These are phyloP conservation scores for Pseudocercospora eumusae DNA, from an alignment of 2,329 filamentous ascomycete species.

Conservation along the genomic window DNA sequence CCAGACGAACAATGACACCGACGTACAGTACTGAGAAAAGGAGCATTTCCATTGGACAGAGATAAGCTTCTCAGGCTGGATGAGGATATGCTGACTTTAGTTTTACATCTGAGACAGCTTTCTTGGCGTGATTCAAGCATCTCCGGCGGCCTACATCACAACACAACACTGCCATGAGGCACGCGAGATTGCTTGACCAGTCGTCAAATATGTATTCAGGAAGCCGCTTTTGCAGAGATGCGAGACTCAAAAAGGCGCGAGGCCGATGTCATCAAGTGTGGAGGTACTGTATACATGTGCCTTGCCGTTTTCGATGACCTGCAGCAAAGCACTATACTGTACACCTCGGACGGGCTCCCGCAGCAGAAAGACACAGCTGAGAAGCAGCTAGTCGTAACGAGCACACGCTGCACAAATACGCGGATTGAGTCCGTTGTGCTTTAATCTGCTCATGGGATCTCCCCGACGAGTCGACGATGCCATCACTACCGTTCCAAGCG, in stretches of 20 bases:
- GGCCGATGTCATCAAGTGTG: not conserved
- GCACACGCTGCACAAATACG: not conserved
- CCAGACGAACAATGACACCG: not conserved
- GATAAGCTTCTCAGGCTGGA: slow-evolving; percentile 8
- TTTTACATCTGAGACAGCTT: not conserved
- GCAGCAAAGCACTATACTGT: not conserved
- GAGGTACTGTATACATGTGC: not conserved
- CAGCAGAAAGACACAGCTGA: not conserved
- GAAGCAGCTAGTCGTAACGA: slow-evolving; percentile 1
- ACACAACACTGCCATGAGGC: not conserved
- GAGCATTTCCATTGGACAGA: not conserved
- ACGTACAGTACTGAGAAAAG: not conserved
- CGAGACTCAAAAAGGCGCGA: not conserved
- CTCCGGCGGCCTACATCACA: no score
- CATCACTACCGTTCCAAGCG: not conserved
- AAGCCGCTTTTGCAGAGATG: no score
- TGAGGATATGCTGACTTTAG: no score
- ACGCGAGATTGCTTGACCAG: not conserved
- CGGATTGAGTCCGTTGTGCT: not conserved
- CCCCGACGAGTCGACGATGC: not conserved
- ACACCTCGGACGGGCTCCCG: not conserved
- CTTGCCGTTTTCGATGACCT: not conserved
- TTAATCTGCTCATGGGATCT: not conserved
- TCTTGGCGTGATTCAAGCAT: slow-evolving; percentile 1
- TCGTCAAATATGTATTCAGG: not conserved